A percentile compares a stretch with the other conserved stretches of the same genome.
These are phyloP conservation scores for Eucalyptus polyanthemos DNA, from an alignment of 345 rosid genomes.

Conservation along the genomic window DNA sequence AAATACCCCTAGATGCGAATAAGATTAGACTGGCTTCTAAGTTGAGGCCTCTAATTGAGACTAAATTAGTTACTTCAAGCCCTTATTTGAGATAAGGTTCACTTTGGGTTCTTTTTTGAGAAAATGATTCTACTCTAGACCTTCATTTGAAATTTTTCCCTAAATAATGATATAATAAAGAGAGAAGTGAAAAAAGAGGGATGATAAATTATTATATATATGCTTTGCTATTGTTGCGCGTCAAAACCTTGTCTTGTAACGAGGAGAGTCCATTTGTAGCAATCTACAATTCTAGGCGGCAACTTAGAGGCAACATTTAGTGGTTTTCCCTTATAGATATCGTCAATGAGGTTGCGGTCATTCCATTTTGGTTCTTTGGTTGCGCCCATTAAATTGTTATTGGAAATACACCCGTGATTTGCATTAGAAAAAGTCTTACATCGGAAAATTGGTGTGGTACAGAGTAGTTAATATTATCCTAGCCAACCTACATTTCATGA, in stretches of 20 bases:
- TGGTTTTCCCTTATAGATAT: background rate
- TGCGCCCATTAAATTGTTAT: too few species aligned
- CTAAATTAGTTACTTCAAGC: too few species aligned
- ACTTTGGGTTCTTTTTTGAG: too few species aligned
- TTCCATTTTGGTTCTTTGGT: fast-evolving
- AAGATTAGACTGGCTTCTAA: too few species aligned
- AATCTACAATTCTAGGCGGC: background rate
- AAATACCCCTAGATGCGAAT: too few species aligned
- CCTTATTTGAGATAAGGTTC: too few species aligned
- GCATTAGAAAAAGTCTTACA: background rate
- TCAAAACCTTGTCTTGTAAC: background rate
- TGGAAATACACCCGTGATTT: background rate
- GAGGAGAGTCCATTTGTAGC: background rate
- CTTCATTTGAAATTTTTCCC: too few species aligned
- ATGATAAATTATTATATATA: too few species aligned
- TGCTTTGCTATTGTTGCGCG: background rate
- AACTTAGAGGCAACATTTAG: background rate
- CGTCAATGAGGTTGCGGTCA: background rate
- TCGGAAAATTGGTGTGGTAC: fast-evolving
- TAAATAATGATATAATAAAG: too few species aligned
- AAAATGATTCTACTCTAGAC: fast-evolving
- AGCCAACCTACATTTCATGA: background rate
- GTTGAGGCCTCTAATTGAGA: too few species aligned
- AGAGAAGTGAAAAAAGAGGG: background rate
- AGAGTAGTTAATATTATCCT: too few species aligned